Base-by-base conservation (phyloP, 1,284 basidiomycete species). In the Pisolithus thermaeus region DNA sequence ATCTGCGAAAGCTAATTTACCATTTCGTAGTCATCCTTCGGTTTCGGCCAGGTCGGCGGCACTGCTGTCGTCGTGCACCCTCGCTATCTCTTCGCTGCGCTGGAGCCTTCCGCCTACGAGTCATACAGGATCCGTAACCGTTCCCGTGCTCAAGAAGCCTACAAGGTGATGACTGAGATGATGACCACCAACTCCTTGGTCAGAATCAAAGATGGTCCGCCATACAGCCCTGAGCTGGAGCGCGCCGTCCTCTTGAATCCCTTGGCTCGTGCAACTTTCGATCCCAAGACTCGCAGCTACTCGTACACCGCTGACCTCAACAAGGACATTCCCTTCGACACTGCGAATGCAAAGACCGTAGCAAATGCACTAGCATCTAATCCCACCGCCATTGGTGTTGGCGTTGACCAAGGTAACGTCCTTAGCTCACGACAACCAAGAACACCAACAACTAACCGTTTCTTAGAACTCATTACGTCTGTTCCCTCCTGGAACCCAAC, bases 11-110 rank as follows among this genome's bases (percentile, higher is more conserved):
- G 48, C 56, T n/a, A 58, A 2, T 18, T n/a, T 16, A 28, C 32
- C 36, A 47, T 57, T 52, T 46, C 45, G 18, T 53, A 87, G 79
- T 97, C 96, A 3, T 97, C 94, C 18, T 99, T 99, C 75, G 97
- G 97, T 62, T 99, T 99, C 78, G 97, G 96, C 63, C 97, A 99
- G 81, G 95, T 97, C 59, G 97, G 96, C 57, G 97, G 96, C 56
- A 91, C 88, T 56, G 88, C 85, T 46, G 79, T 96, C 57, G 76
- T 97, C 60, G 69, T 99, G 52, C 87, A 99, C 71, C 93, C 97
- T 47, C 89, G 91, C 59, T 93, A 92, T 75, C 79, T 97, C 56
- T 86, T 94, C 59, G 96, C 87, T 49, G 79, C 89, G 12, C 73
- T 98, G 41, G 83, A 90, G 56, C 79, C 87, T 2, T 74, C 80